Base-by-base conservation (phyloP, 164 flowering plant genomes). In the Vitis rupestris region DNA sequence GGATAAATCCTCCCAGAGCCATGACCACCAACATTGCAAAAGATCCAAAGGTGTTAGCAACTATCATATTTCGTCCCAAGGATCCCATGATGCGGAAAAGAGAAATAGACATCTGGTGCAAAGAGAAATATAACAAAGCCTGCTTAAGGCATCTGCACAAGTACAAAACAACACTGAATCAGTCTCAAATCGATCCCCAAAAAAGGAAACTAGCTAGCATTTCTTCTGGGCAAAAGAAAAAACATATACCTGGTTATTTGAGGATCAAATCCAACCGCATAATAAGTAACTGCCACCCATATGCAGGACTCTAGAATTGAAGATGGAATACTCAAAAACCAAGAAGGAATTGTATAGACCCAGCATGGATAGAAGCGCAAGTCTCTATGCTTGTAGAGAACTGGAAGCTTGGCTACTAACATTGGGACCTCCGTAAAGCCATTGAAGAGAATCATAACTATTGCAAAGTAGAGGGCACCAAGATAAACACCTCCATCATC, bases 1-100 rank as follows among this genome's bases (percentile, higher is more conserved):
- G 70, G 49, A 96, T 84, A 73, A 79, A 96, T 77, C 98, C 98
- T 71, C 99, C 99, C 66, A 96, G 94, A 65, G 86, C 87, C 97
- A 96, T 90, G 67, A 96, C 89, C 61, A 93, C 89, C 84, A 96
- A 71, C 98, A 96, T 82, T 0, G 98, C 93, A 75, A 93, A 92
- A 64, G 99, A 93, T 63, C 99, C 99, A 81, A 93, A 93, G 50
- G 99, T 96, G 79, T 96, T 93, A 59, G 99, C 89, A 72, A 96
- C 93, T 50, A 92, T 87, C 97, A 96, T 88, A 75, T 88, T 85
- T 52, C 99, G 85, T 49, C 99, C 99, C 71, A 96, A 78, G 59
- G 98, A 86, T 77, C 92, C 98, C 78, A 93, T 90, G 17, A 93
- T 71, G 54, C 98, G 97, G 75, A 96, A 96, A 61, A 93, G 93